Evolutionary conservation across 2,329 filamentous ascomycete genomes (phyloP).

Genomic region (Fusarium anguioides): DNA sequence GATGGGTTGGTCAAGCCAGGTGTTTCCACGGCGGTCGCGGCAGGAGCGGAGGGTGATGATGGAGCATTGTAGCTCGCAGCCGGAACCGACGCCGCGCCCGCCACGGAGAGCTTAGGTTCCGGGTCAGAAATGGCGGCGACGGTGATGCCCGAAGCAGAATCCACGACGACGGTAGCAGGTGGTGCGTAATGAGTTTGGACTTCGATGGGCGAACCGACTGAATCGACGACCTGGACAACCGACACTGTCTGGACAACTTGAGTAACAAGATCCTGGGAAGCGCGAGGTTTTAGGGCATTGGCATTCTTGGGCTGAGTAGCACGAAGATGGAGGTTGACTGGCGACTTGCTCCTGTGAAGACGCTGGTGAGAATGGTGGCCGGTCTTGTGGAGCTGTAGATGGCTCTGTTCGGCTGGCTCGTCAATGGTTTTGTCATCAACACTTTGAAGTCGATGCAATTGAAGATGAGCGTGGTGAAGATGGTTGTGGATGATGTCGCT

Average conservation of each 20-base stretch:
- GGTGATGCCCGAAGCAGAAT: constrained; percentile 52
- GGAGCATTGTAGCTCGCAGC: constrained; percentile 39
- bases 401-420: constrained; percentile 17
- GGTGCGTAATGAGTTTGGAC: constrained; percentile 56
- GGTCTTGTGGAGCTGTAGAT: constrained; percentile 34
- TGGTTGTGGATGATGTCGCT: constrained; percentile 16
- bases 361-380: constrained; percentile 43
- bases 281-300: constrained; percentile 32
- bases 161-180: constrained; percentile 53
- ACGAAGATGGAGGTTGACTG: constrained; percentile 28
- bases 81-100: constrained; percentile 39
- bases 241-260: constrained; percentile 66
- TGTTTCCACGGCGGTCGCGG: constrained; percentile 32
- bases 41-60: constrained; percentile 27
- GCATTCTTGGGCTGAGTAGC: constrained; percentile 39
- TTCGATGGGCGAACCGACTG: constrained; percentile 57
- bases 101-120: constrained; percentile 38
- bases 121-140: constrained; percentile 48
- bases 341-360: constrained; percentile 29
- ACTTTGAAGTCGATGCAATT: constrained; percentile 25
- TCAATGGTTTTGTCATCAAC: constrained; percentile 31
- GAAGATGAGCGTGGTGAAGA: constrained; percentile 32
- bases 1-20: constrained; percentile 37
- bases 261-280: constrained; percentile 51
- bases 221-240: constrained; percentile 64